Conservation (phyloP, 768 basidiomycete species). For the Lactarius hengduanensis region DNA sequence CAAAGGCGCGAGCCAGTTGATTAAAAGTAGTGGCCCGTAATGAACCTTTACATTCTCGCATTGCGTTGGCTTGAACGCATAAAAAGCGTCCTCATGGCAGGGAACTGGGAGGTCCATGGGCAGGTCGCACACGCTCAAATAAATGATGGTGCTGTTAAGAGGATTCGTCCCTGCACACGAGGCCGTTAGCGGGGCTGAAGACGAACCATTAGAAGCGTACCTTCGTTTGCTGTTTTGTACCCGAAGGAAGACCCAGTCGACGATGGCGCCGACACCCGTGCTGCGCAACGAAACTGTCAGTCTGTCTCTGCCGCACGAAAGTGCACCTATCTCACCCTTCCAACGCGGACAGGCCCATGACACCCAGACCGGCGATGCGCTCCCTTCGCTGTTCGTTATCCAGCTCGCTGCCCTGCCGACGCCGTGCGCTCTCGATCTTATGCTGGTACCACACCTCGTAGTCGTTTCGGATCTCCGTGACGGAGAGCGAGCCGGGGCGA, state of each 20-base stretch:
- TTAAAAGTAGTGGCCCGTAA: conserved; percentile 23
- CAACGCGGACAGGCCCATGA: conserved; percentile 86
- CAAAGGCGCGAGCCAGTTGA: conserved; percentile 35
- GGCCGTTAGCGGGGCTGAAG: background rate
- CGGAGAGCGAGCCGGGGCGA: conserved; percentile 70
- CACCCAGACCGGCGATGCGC: conserved; percentile 52
- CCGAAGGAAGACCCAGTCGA: conserved; percentile 92
- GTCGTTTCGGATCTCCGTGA: conserved; percentile 86
- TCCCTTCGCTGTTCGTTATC: conserved; percentile 35
- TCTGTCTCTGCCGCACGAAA: background rate
- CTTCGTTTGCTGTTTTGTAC: conserved; percentile 83
- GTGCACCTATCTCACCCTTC: conserved; percentile 64
- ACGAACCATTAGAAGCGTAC: conserved; percentile 35
- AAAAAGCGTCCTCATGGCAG: background rate
- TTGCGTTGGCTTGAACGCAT: conserved; percentile 12
- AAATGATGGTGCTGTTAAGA: conserved; percentile 2
- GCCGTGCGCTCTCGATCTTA: conserved; percentile 64
- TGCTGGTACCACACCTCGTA: conserved; percentile 86
- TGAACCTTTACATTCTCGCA: conserved; percentile 1
- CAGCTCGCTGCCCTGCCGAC: conserved; percentile 42
- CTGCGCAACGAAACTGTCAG: conserved; percentile 41
- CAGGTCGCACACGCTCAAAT: background rate
- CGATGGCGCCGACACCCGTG: conserved; percentile 84
- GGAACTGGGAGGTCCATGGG: background rate
- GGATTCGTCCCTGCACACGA: conserved; percentile 18